Evolutionary conservation across 441 rosid genomes (phyloP).

Genomic region (Adansonia madagascariensis): DNA sequence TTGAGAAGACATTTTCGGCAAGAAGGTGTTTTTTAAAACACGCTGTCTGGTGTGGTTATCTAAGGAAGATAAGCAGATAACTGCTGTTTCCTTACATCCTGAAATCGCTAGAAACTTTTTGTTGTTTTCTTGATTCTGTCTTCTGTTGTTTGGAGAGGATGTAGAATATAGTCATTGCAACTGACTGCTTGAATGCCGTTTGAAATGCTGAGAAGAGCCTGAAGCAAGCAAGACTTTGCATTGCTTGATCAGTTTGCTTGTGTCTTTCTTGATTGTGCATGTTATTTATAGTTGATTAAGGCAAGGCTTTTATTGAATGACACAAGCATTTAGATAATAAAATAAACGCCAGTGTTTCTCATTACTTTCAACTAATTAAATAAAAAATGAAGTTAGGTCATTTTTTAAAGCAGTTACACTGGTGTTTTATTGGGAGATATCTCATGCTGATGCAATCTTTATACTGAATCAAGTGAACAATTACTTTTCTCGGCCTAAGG

Average conservation of each 20-base stretch:
- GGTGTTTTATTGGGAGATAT: not conserved
- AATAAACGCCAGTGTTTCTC: not conserved
- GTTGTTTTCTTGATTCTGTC: not conserved
- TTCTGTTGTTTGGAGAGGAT: constrained; percentile 2
- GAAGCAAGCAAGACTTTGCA: constrained; percentile 5
- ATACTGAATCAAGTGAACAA: not conserved
- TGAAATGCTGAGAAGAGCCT: constrained; percentile 3
- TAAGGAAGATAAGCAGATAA: not conserved
- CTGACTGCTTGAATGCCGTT: not conserved
- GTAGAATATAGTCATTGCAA: not conserved
- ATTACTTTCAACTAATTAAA: not conserved
- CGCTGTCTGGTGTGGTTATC: not conserved
- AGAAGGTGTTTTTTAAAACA: not conserved
- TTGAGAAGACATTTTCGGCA: not conserved
- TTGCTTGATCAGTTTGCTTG: not conserved
- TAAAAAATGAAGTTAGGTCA: not conserved
- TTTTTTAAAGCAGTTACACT: not conserved
- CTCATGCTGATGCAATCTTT: not conserved
- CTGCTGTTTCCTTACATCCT: not conserved
- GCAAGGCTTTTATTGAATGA: not conserved
- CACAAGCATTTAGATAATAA: not conserved
- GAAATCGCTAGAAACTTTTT: not conserved
- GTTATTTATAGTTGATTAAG: not conserved
- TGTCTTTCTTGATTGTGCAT: not conserved
- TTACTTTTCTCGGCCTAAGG: not conserved